Base-by-base conservation (phyloP, 1,139 yeast genomes). In the Saccharomycopsis crataegensis region DNA sequence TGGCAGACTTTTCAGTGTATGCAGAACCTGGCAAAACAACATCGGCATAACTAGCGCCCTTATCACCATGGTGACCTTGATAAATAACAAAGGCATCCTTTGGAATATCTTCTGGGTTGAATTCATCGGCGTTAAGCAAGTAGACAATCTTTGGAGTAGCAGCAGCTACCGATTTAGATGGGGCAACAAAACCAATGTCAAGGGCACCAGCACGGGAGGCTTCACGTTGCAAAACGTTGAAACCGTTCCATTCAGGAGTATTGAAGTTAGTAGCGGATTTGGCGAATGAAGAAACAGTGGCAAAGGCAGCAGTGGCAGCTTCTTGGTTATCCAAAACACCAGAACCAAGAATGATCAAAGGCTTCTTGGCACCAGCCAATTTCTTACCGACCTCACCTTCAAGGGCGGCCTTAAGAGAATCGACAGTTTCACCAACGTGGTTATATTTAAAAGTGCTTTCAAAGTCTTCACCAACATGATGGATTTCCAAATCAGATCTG, bases 31-130 rank as follows among this genome's bases (percentile, higher is more conserved):
- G 96, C 62, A 88, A 78, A 58, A 88, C 79, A 46, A 88, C 95
- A 67, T 88, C 96, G 49, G 96, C 96, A 63, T 81, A 79, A 17
- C 93, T 84, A 37, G 96, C 96, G 62, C 96, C 96, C 43, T 79
- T 69, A 62, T 88, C 96, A 73, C 96, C 96, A 70, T 88, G 96
- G 70, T 88, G 96, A 55, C 96, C 96, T 72, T 88, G 91, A 72
- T 88, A 88, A 54, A 88, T 83, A 42, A 88, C 96, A 67, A 88
- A 88, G 9, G 96, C 90, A 67, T 88, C 94, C 68, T 77, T 75
- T 62, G 96, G 95, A 63, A 87, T 80, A 58, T 85, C 87, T 55
- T 76, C 72, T 60, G 83, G 79, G 60, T 77, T 71, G 60, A 87
- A 69, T 71, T 88, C 96, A 69, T 88, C 96, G 46, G 96, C 95